Conservation (phyloP, 2,329 filamentous ascomycete genomes). For the Bimuria novae-zelandiae region DNA sequence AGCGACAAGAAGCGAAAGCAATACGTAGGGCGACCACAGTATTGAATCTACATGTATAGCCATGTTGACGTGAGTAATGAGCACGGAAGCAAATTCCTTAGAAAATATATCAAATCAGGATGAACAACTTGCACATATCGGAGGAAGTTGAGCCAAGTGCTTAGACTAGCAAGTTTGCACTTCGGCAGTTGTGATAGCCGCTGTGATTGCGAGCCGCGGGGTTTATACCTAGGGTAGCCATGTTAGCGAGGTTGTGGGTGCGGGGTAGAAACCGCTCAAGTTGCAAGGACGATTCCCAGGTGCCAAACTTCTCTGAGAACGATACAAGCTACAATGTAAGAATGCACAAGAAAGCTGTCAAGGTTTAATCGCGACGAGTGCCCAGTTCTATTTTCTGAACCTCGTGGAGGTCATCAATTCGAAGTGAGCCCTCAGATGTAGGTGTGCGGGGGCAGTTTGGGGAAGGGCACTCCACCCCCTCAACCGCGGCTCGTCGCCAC, state of each 20-base stretch:
- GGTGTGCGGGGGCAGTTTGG: constrained; percentile 11
- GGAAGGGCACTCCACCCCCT: constrained; percentile 6
- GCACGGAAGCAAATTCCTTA: neutral
- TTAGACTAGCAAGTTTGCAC: constrained; percentile 11
- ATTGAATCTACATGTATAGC: constrained; percentile 32
- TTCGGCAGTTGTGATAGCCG: constrained; percentile 29
- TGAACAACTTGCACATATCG: constrained; percentile 7
- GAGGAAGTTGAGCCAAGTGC: neutral
- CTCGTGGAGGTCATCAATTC: too few relatives aligned
- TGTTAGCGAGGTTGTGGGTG: neutral
- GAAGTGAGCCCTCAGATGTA: too few relatives aligned
- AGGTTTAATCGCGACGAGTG: too few relatives aligned
- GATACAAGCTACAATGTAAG: too few relatives aligned
- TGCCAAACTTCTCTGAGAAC: too few relatives aligned
- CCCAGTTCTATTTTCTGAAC: neutral
- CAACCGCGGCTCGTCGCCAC: neutral
- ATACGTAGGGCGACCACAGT: constrained; percentile 25
- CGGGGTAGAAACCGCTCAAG: neutral
- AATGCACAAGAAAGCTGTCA: neutral
- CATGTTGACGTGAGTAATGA: constrained; percentile 22
- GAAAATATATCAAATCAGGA: neutral
- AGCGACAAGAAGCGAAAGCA: constrained; percentile 32
- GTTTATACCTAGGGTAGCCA: constrained; percentile 2
- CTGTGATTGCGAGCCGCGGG: constrained; percentile 5
- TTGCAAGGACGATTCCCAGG: too few relatives aligned